Conservation (phyloP, 1,284 basidiomycete species). For the Ganoderma lingzhi region DNA sequence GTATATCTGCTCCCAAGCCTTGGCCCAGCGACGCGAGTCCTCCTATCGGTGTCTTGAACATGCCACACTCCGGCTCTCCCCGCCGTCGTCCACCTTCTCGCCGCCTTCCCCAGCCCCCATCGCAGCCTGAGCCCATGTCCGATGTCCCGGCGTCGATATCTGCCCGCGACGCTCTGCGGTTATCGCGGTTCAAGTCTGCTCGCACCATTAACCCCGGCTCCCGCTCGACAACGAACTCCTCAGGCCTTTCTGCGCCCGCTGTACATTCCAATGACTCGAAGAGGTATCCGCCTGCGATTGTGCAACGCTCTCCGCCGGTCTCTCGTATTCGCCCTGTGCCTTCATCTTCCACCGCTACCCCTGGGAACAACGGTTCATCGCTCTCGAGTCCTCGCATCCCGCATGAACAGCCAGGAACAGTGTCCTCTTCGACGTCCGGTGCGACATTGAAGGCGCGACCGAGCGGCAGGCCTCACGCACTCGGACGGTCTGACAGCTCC, state of each 20-base stretch:
- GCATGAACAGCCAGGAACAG: not conserved
- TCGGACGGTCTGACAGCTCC: conserved; percentile 23
- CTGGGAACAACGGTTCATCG: not conserved
- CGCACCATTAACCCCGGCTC: too few species aligned
- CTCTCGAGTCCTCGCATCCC: not conserved
- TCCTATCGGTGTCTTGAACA: not conserved
- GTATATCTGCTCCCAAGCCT: not conserved
- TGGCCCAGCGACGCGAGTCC: not conserved
- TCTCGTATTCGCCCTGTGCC: not conserved
- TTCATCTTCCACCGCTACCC: not conserved
- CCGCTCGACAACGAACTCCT: too few species aligned
- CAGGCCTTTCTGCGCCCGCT: not conserved
- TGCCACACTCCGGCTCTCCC: not conserved
- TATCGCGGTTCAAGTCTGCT: conserved; percentile 12
- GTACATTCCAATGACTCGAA: not conserved
- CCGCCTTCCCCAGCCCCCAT: conserved; percentile 32
- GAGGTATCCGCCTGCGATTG: not conserved
- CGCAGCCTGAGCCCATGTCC: conserved; percentile 7
- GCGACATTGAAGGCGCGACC: conserved; percentile 13
- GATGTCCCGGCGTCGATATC: conserved; percentile 24
- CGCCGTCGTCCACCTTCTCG: conserved; percentile 1
- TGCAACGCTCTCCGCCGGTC: not conserved
- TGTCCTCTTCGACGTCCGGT: not conserved
- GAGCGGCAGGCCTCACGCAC: conserved; percentile 13
- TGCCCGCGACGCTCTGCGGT: conserved; percentile 24